phyloP scores from a whole-genome alignment of 768 basidiomycete genomes.

The Amanita exitialis region DNA sequence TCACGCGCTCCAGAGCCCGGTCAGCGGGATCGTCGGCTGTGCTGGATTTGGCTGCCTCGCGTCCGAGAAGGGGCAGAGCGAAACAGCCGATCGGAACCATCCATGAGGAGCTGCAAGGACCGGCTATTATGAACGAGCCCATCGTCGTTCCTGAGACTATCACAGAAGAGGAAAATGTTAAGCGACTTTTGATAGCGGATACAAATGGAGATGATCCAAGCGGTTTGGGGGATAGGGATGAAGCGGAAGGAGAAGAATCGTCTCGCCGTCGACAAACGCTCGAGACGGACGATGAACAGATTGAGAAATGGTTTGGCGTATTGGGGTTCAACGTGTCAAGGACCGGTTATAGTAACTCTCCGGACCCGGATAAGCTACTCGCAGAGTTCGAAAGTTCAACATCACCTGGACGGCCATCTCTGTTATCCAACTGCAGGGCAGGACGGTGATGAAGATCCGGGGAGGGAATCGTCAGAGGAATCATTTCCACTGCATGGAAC shows the following conservation, averaged over 20 bases:
- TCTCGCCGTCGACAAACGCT: neutral
- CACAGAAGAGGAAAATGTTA: slow-evolving; percentile 19
- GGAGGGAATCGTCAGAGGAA: slow-evolving; percentile 16
- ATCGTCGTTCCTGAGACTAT: slow-evolving; percentile 11
- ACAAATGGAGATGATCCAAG: slow-evolving; percentile 4
- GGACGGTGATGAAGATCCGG: neutral
- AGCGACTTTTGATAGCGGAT: slow-evolving; percentile 15
- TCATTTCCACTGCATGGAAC: slow-evolving; percentile 27
- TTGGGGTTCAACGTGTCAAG: neutral
- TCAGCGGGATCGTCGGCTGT: slow-evolving; percentile 19
- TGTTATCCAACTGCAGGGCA: no score
- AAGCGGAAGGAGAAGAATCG: no score
- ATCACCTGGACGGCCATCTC: no score
- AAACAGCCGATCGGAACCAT: neutral
- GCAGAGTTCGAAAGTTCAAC: neutral
- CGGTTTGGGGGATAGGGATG: no score
- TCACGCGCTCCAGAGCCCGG: slow-evolving; percentile 23
- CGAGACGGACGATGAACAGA: slow-evolving; percentile 3
- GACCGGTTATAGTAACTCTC: neutral
- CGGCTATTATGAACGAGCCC: neutral
- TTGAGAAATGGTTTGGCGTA: neutral
- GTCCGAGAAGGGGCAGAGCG: neutral
- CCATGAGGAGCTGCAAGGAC: neutral
- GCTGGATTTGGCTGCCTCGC: neutral
- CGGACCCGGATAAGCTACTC: neutral